These are phyloP conservation scores for Tinospora cordifolia DNA, from an alignment of 164 flowering plant species.

Conservation along the genomic window DNA sequence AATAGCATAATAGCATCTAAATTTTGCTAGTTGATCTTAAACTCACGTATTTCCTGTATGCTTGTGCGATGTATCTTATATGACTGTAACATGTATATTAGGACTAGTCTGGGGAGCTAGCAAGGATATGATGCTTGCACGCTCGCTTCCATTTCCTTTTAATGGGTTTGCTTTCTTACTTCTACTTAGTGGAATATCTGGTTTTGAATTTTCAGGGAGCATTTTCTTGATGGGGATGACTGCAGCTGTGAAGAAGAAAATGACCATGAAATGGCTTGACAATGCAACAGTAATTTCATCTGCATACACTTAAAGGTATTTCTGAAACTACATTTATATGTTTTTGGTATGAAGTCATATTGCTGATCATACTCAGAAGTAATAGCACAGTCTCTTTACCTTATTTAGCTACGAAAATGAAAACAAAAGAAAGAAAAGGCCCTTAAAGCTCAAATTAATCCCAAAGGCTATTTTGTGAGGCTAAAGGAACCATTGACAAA, in stretches of 20 bases:
- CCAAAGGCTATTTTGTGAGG: background rate
- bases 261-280: background rate
- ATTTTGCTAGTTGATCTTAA: too few relatives aligned
- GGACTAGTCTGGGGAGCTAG: too few relatives aligned
- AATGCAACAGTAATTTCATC: background rate
- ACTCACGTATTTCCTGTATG: too few relatives aligned
- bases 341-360: background rate
- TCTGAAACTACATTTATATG: background rate
- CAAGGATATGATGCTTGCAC: too few relatives aligned
- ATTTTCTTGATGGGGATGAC: slow-evolving; percentile 31
- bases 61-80: too few relatives aligned
- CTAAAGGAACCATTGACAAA: background rate
- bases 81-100: too few relatives aligned
- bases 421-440: background rate
- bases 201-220: slow-evolving; percentile 39
- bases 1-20: too few relatives aligned
- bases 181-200: background rate
- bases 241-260: slow-evolving; percentile 24
- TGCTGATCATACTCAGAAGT: background rate
- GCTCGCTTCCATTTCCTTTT: too few relatives aligned
- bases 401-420: background rate
- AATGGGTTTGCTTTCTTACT: too few relatives aligned
- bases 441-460: background rate
- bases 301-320: background rate
- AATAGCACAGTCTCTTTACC: background rate